Evolutionary conservation across 495 filamentous ascomycete species (phyloP).

Genomic region (Neurospora cerealis): DNA sequence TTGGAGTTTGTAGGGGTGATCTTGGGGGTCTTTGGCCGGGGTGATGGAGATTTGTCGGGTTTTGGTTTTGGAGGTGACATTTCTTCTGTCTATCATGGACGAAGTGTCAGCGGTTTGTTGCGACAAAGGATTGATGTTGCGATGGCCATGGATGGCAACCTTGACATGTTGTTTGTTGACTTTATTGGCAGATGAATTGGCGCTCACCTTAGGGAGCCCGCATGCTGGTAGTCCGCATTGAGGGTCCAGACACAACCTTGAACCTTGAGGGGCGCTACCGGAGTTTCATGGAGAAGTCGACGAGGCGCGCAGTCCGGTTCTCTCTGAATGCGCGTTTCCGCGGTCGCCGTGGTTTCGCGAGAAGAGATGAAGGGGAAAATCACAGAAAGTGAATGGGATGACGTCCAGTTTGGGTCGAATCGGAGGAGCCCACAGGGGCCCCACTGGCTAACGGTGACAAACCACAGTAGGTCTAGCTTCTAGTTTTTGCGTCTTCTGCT

Average conservation of each 20-base stretch:
- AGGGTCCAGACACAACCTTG: neutral
- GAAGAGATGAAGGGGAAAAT: neutral
- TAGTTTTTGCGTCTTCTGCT: neutral
- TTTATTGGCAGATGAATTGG: neutral
- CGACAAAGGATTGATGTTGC: neutral
- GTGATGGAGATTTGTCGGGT: constrained; percentile 11
- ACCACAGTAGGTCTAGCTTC: neutral
- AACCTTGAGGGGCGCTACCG: neutral
- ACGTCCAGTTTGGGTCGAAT: neutral
- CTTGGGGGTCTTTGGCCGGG: constrained; percentile 11
- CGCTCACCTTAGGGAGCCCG: neutral
- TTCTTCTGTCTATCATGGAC: constrained; percentile 7
- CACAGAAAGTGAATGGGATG: neutral
- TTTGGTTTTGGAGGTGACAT: constrained; percentile 20
- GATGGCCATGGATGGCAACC: neutral
- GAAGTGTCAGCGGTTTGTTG: constrained; percentile 8
- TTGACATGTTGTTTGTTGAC: neutral
- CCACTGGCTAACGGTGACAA: neutral
- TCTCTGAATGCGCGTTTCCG: neutral
- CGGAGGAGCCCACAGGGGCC: neutral
- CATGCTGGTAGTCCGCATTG: neutral
- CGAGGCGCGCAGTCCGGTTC: neutral
- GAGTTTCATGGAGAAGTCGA: neutral
- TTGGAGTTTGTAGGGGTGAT: constrained; percentile 11
- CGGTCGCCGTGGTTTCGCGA: neutral